phyloP scores from a whole-genome alignment of 352 stramenopile genomes.

The Globisporangium alternatum region DNA sequence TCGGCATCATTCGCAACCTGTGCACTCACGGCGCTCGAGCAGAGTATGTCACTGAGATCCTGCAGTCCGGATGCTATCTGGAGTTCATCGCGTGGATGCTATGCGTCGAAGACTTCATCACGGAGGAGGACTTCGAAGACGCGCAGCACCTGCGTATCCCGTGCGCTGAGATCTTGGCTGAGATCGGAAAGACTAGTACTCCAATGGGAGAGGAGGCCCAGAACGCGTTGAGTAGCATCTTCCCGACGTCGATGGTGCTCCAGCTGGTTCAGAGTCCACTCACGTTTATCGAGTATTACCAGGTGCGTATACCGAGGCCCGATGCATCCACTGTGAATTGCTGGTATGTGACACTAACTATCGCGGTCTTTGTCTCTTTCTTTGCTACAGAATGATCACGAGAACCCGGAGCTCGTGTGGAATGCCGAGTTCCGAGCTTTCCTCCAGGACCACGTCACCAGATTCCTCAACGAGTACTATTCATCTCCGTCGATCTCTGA shows the following conservation, averaged over 20 bases:
- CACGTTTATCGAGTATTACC: constrained; percentile 56
- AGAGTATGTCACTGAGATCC: constrained; percentile 55
- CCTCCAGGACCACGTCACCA: constrained; percentile 64
- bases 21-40: constrained; percentile 42
- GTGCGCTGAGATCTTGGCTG: constrained; percentile 55
- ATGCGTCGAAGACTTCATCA: constrained; percentile 56
- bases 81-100: constrained; percentile 81
- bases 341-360: not conserved
- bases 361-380: constrained; percentile 6
- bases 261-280: constrained; percentile 50
- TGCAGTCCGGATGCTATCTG: constrained; percentile 70
- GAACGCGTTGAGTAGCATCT: constrained; percentile 60
- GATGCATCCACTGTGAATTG: not conserved
- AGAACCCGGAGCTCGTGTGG: constrained; percentile 94
- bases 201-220: constrained; percentile 51
- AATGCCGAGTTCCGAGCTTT: constrained; percentile 85
- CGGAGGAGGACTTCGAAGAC: constrained; percentile 57
- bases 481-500: constrained; percentile 45
- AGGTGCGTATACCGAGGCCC: constrained; percentile 24
- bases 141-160: constrained; percentile 56
- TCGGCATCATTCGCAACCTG: constrained; percentile 68
- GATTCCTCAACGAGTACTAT: constrained; percentile 82
- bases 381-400: constrained; percentile 84
- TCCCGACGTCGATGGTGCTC: constrained; percentile 59
- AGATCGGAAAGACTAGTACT: constrained; percentile 47